Conservation (phyloP, 257 asterid genomes). For the Vinca minor region DNA sequence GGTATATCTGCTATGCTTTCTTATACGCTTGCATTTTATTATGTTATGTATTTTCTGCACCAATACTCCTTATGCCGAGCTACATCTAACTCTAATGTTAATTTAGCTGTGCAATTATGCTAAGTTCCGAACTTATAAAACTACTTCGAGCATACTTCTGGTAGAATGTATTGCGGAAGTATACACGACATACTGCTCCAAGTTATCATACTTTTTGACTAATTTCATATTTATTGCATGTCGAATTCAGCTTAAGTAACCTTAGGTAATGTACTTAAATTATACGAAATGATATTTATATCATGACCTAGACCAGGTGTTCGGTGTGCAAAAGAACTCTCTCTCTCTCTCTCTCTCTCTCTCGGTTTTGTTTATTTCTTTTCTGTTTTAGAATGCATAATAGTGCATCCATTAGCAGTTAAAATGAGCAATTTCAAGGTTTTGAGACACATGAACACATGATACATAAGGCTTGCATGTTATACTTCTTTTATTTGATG, state of each 20-base stretch:
- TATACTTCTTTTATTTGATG: not conserved
- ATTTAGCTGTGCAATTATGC: not conserved
- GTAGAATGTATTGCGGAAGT: no score
- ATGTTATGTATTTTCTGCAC: not conserved
- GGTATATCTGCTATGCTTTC: slow-evolving; percentile 45
- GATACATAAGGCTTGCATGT: not conserved
- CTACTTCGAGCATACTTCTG: no score
- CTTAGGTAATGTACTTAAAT: no score
- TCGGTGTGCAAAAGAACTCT: no score
- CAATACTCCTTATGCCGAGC: not conserved
- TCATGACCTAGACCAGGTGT: no score
- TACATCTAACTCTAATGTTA: not conserved
- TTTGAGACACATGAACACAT: not conserved
- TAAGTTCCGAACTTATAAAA: no score
- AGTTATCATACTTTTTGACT: no score
- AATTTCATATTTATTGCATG: no score
- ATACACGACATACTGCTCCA: no score
- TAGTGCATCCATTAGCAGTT: not conserved
- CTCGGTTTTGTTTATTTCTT: not conserved
- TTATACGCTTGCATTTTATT: not conserved
- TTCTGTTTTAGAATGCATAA: not conserved
- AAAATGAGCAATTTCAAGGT: not conserved
- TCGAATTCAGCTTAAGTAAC: no score
- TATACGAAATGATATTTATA: no score
- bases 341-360: no score